Evolutionary conservation across 2,329 filamentous ascomycete genomes (phyloP).

Genomic region (Fusarium concolor): DNA sequence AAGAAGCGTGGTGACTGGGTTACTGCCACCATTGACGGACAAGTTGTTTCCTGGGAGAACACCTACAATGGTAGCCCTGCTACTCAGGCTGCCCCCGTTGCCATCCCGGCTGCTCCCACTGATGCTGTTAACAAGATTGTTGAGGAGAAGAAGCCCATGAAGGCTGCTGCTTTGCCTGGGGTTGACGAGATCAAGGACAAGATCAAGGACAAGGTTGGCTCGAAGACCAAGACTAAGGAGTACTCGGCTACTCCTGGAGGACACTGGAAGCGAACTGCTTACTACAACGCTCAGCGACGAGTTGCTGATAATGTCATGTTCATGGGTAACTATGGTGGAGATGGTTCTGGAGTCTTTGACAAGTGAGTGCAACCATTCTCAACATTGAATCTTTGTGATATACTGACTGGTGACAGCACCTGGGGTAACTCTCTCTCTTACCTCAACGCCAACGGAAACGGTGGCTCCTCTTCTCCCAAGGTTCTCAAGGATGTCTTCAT

Average conservation of each 20-base stretch:
- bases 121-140: background rate
- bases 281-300: constrained; percentile 58
- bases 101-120: constrained; percentile 9
- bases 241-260: constrained; percentile 32
- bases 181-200: constrained; percentile 28
- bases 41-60: constrained; percentile 69
- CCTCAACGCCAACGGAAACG: constrained; percentile 56
- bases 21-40: constrained; percentile 68
- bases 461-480: constrained; percentile 53
- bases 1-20: constrained; percentile 63
- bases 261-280: constrained; percentile 57
- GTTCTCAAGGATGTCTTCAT: constrained; percentile 55
- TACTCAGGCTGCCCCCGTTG: constrained; percentile 34
- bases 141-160: constrained; percentile 3
- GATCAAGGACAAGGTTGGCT: constrained; percentile 13
- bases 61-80: constrained; percentile 56
- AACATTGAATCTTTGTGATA: background rate
- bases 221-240: constrained; percentile 26
- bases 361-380: constrained; percentile 50
- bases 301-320: constrained; percentile 60
- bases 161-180: constrained; percentile 17
- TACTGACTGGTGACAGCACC: constrained; percentile 46
- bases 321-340: constrained; percentile 61
- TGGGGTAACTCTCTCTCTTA: constrained; percentile 62
- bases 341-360: constrained; percentile 58